Conservation (phyloP, 2,329 filamentous ascomycete species). For the Drechslerella stenobrocha region DNA sequence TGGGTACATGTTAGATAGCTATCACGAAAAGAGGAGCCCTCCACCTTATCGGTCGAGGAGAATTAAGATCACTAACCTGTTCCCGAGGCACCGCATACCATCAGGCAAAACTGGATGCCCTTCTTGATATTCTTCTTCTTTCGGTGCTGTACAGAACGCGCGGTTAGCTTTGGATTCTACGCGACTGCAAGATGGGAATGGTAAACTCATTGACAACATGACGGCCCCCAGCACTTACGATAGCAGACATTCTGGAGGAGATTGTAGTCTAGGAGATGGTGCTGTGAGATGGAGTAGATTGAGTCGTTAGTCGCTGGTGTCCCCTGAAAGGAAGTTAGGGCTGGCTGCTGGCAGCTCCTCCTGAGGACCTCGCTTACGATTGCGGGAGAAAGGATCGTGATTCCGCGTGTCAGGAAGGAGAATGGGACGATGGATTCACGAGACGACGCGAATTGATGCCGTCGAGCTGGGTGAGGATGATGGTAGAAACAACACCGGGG, state of each 20-base stretch:
- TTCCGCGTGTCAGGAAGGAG: conserved; percentile 15
- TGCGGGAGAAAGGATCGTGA: conserved; percentile 43
- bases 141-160: conserved; percentile 82
- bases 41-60: conserved; percentile 19
- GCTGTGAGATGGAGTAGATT: conserved; percentile 18
- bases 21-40: conserved; percentile 3
- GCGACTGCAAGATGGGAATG: conserved; percentile 51
- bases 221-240: conserved; percentile 40
- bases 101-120: conserved; percentile 99
- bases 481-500: conserved; percentile 16
- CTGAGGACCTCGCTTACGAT: conserved; percentile 47
- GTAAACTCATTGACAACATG: conserved; percentile 51
- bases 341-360: conserved; percentile 18
- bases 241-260: conserved; percentile 41
- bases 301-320: conserved; percentile 30
- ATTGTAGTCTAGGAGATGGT: conserved; percentile 5
- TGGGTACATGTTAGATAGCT: conserved; percentile 30
- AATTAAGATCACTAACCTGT: conserved; percentile 70
- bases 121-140: conserved; percentile 99
- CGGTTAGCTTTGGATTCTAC: conserved; percentile 52
- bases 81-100: conserved; percentile 98
- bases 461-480: conserved; percentile 15
- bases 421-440: conserved; percentile 38
- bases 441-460: conserved; percentile 44
- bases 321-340: conserved; percentile 36